Conservation (phyloP, 306 rosid genomes). For the Quercus alba region DNA sequence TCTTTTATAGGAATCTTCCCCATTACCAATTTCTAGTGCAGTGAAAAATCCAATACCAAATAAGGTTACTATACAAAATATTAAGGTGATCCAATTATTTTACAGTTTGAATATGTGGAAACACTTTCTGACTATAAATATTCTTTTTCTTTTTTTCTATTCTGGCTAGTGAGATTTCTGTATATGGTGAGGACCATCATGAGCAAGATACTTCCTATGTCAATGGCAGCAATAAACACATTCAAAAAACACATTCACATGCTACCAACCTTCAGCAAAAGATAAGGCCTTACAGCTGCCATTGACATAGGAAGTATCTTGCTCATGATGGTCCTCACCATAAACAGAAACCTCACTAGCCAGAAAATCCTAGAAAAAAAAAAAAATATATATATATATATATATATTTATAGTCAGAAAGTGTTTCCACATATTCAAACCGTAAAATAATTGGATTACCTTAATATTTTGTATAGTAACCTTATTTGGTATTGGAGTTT, state of each 20-base stretch:
- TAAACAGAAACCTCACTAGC: background rate
- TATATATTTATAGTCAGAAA: background rate
- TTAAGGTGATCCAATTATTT: background rate
- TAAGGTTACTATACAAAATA: background rate
- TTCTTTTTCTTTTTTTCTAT: no score
- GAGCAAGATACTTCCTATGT: no score
- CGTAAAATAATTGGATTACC: background rate
- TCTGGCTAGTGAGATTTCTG: no score
- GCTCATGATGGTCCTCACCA: constrained; percentile 28
- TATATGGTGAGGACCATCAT: no score
- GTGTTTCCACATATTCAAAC: background rate
- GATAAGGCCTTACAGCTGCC: constrained; percentile 14
- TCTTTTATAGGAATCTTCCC: background rate
- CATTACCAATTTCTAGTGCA: background rate
- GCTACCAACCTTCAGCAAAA: constrained; percentile 38
- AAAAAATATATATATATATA: background rate
- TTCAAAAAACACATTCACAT: constrained; percentile 4
- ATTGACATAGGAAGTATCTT: constrained; percentile 18
- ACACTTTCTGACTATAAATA: no score
- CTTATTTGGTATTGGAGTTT: constrained; percentile 2
- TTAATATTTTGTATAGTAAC: background rate
- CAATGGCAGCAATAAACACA: background rate
- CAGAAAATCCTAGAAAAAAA: constrained; percentile 34
- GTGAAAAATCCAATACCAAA: constrained; percentile 1
- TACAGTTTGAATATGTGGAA: background rate